A percentile compares a stretch with the other conserved stretches of the same genome.
Evolutionary conservation across 192 early-diverging fungal genomes (phyloP).

Genomic region (Mortierella hygrophila): DNA sequence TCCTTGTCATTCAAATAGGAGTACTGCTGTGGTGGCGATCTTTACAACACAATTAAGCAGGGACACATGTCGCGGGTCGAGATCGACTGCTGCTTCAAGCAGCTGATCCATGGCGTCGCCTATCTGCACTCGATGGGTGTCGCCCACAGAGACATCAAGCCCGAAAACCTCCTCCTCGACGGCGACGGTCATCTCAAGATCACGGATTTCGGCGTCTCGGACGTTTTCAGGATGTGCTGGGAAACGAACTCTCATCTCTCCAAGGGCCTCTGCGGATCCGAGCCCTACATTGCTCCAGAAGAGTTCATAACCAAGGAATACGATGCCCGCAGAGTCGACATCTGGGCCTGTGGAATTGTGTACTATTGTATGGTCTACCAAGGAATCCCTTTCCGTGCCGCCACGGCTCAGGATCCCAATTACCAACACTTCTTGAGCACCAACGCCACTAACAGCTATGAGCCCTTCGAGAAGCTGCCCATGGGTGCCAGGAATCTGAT

Average conservation of each 20-base stretch:
- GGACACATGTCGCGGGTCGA: constrained; percentile 83
- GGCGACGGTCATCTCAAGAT: constrained; percentile 88
- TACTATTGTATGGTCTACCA: constrained; percentile 86
- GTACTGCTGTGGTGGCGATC: constrained; percentile 94
- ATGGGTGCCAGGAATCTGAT: constrained; percentile 78
- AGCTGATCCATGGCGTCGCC: constrained; percentile 88
- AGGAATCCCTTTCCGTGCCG: constrained; percentile 74
- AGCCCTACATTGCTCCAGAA: constrained; percentile 98
- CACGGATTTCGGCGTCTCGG: constrained; percentile 98
- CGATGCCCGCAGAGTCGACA: constrained; percentile 90
- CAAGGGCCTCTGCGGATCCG: constrained; percentile 92
- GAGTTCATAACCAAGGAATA: constrained; percentile 82
- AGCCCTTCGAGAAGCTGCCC: constrained; percentile 80
- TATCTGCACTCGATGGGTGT: constrained; percentile 96
- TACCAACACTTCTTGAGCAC: constrained; percentile 72
- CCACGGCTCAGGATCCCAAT: constrained; percentile 72
- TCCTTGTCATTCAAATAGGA: constrained; percentile 57
- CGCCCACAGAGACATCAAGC: constrained; percentile 90
- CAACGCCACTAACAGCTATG: constrained; percentile 66
- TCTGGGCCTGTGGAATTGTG: constrained; percentile 96
- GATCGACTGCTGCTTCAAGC: constrained; percentile 93
- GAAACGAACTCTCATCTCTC: constrained; percentile 82
- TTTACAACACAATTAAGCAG: constrained; percentile 83
- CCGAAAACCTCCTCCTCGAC: constrained; percentile 92
- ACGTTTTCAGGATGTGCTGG: constrained; percentile 94